Conservation (phyloP, 31 red algal genomes). For the Porphyra umbilicalis region DNA sequence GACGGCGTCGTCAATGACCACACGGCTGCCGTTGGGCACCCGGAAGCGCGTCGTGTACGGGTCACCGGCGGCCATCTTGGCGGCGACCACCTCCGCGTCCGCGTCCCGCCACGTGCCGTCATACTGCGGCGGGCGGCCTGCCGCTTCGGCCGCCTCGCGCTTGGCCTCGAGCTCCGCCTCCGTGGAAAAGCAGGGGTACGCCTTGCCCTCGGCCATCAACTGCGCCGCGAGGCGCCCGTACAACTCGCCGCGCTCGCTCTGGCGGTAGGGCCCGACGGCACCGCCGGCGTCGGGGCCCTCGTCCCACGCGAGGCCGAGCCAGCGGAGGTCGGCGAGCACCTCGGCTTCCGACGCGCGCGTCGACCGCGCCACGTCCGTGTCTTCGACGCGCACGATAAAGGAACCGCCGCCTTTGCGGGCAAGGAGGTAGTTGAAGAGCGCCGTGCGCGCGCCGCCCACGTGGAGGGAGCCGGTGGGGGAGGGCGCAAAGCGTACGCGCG, state of each 20-base stretch:
- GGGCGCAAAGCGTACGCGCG: constrained; percentile 92
- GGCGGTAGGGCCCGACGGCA: constrained; percentile 80
- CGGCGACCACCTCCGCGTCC: constrained; percentile 35
- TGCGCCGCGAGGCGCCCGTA: constrained; percentile 39
- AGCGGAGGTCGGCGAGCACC: constrained; percentile 73
- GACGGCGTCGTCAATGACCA: constrained; percentile 89
- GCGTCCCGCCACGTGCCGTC: constrained; percentile 90
- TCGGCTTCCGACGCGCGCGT: constrained; percentile 70
- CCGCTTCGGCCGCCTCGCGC: constrained; percentile 40
- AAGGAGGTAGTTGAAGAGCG: constrained; percentile 91
- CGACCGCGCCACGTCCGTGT: constrained; percentile 86
- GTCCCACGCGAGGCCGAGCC: constrained; percentile 93
- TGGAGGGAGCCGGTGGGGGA: constrained; percentile 93
- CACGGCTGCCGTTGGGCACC: constrained; percentile 56
- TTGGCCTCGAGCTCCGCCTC: constrained; percentile 85
- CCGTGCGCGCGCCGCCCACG: constrained; percentile 92
- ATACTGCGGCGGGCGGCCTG: constrained; percentile 74
- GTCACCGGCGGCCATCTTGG: constrained; percentile 36
- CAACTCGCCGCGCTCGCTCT: constrained; percentile 77
- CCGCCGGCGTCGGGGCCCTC: constrained; percentile 73
- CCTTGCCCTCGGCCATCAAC: constrained; percentile 61
- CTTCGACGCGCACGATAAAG: constrained; percentile 96
- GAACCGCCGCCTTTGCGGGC: constrained; percentile 64
- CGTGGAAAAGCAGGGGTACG: constrained; percentile 96
- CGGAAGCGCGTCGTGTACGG: constrained; percentile 78